These are phyloP conservation scores for Alternaria infectoria DNA, from an alignment of 2,329 filamentous ascomycete genomes.

Conservation along the genomic window DNA sequence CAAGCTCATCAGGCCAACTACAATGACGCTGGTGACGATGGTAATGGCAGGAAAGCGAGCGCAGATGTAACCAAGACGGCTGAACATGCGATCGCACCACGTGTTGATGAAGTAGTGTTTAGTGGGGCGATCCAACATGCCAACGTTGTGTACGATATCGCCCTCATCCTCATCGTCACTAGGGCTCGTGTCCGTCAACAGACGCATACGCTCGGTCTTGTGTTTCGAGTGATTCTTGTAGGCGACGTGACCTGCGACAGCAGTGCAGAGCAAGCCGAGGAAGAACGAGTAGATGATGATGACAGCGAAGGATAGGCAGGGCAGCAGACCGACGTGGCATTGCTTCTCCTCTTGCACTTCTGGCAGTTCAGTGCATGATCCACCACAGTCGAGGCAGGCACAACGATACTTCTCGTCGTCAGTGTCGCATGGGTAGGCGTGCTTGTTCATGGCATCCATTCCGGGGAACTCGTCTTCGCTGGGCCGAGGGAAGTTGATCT, in stretches of 20 bases:
- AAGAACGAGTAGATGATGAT: conserved; percentile 84
- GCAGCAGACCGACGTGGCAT: conserved; percentile 86
- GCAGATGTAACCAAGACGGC: conserved; percentile 77
- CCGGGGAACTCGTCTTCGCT: conserved; percentile 64
- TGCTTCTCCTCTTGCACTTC: conserved; percentile 71
- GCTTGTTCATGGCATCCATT: conserved; percentile 76
- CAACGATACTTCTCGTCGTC: conserved; percentile 85
- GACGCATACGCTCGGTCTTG: conserved; percentile 80
- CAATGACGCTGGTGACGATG: conserved; percentile 74
- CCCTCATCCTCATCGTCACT: conserved; percentile 96
- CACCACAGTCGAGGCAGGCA: conserved; percentile 90
- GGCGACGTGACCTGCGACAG: conserved; percentile 74
- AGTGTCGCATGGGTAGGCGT: conserved; percentile 86
- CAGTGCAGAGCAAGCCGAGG: conserved; percentile 69
- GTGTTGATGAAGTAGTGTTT: conserved; percentile 84
- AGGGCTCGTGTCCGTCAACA: conserved; percentile 81
- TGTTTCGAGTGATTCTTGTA: conserved; percentile 76
- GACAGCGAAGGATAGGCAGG: conserved; percentile 91
- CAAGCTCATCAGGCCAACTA: conserved; percentile 79
- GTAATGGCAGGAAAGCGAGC: conserved; percentile 86
- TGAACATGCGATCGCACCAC: conserved; percentile 80
- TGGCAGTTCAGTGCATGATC: conserved; percentile 82
- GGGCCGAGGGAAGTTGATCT: conserved; percentile 86
- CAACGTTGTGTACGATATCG: conserved; percentile 76
- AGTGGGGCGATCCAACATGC: conserved; percentile 78